Evolutionary conservation across 2,329 filamentous ascomycete species (phyloP), one percentile per base, ranked within the genome.

Genomic region (Ophiostoma montium): DNA sequence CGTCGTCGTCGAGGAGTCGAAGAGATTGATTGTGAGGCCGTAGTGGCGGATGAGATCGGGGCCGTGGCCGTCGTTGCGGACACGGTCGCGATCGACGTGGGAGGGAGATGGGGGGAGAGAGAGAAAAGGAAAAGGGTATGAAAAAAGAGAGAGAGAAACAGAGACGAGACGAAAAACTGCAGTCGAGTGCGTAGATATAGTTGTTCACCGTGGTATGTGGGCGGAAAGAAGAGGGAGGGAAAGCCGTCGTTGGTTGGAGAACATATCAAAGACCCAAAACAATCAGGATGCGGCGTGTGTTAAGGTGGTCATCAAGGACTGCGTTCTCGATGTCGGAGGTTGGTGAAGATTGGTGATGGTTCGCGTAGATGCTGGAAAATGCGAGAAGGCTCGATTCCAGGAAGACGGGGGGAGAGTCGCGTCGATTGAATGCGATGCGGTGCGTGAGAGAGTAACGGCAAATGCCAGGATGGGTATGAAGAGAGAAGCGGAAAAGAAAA

Each of bases 181-280:
- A 44, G 30, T 21, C 27, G 9, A 44, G 16, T 7, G 10, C 12
- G 3, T 33, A 44, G 65, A 64, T 65, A 68, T 61, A 63, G 67
- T 15, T 67, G 64, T 72, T 77, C 74, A 77, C 74, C 74, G 74
- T 69, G 72, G 71, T 74, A 74, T 75, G 69, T 72, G 70, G 68
- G 75, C 71, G 72, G 71, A 71, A 62, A 71, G 70, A 69, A 70
- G 71, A 70, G 68, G 70, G 65, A 69, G 72, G 63, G 66, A 69
- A 64, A 65, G 67, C 60, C 66, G 67, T 70, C 66, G 70, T 71
- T 67, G 68, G 70, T 67, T 67, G 65, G 70, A 69, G 64, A 73
- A 78, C 75, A 78, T 78, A 67, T 68, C 67, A 70, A 65, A 52
- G 30, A 31, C 30, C 39, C 30, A 18, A 23, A 27, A 8, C 23